Percentiles rank a stretch among this genome's conserved stretches.
Evolutionary conservation across 23 red algal species (phyloP).

Genomic region (Gracilaria gracilis): DNA sequence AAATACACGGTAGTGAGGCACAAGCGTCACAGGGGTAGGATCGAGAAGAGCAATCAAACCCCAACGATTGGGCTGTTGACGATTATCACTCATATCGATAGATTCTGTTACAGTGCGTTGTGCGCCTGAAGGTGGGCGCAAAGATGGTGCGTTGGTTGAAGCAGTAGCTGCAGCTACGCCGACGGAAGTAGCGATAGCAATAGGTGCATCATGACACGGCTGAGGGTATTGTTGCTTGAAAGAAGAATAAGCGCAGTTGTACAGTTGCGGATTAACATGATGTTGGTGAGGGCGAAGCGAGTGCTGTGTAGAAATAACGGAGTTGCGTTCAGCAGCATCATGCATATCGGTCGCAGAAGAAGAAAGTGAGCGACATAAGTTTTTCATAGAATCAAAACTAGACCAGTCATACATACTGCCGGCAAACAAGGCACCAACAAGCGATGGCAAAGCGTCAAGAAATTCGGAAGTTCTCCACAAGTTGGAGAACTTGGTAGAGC

Average conservation of each 20-base stretch:
- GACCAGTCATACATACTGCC: conserved; percentile 2
- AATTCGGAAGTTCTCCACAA: conserved; percentile 51
- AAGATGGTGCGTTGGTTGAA: neutral
- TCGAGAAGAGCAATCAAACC: neutral
- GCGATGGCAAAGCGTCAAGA: conserved; percentile 18
- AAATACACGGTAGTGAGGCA: conserved; percentile 39
- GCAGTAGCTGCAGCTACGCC: neutral
- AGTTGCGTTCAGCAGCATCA: conserved; percentile 22
- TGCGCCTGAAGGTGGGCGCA: neutral
- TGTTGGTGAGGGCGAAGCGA: neutral
- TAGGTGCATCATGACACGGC: neutral
- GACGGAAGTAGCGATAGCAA: neutral
- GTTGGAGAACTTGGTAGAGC: conserved; percentile 46
- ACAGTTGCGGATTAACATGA: neutral
- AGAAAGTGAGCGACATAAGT: neutral
- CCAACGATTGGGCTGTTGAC: neutral
- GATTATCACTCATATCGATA: conserved; percentile 2
- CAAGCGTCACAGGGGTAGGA: conserved; percentile 30
- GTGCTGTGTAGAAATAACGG: neutral
- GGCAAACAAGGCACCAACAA: conserved; percentile 39
- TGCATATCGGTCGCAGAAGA: neutral
- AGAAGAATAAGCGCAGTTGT: conserved; percentile 20
- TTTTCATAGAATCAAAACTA: conserved; percentile 15
- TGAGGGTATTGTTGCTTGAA: neutral
- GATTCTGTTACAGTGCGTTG: neutral